These are phyloP conservation scores for Syzygium aromaticum DNA, from an alignment of 345 rosid genomes.

Conservation along the genomic window DNA sequence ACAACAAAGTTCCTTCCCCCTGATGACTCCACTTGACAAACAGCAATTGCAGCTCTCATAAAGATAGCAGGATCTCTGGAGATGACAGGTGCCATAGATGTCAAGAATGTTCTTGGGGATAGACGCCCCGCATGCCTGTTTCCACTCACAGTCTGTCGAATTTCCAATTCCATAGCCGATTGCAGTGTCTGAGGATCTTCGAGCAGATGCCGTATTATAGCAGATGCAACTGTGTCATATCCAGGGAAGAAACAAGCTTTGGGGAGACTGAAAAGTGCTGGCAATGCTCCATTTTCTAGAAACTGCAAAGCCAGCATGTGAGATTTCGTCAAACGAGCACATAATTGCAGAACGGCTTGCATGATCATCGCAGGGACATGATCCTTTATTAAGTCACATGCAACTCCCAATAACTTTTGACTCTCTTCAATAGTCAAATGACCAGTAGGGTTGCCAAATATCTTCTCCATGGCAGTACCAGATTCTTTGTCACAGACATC, in stretches of 20 bases:
- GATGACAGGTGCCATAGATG: constrained; percentile 84
- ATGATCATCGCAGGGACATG: constrained; percentile 80
- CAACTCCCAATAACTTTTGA: constrained; percentile 51
- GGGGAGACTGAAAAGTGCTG: constrained; percentile 75
- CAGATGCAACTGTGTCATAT: constrained; percentile 84
- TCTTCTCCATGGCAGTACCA: constrained; percentile 35
- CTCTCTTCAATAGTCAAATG: constrained; percentile 70
- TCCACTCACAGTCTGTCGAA: constrained; percentile 68
- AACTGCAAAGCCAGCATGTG: constrained; percentile 71
- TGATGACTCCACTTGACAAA: constrained; percentile 85
- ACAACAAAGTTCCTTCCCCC: constrained; percentile 79
- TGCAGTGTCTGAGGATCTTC: constrained; percentile 98
- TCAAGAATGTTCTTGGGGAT: constrained; percentile 56
- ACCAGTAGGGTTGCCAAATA: constrained; percentile 79
- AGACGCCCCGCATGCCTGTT: constrained; percentile 68
- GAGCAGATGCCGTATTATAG: constrained; percentile 78
- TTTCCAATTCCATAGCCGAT: constrained; percentile 95
- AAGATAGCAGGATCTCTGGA: constrained; percentile 85
- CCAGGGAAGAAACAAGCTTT: constrained; percentile 82
- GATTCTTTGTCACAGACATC: constrained; percentile 46
- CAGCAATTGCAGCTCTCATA: constrained; percentile 74
- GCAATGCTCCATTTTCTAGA: constrained; percentile 79
- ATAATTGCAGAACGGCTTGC: constrained; percentile 95
- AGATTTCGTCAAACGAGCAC: constrained; percentile 88
- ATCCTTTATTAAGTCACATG: constrained; percentile 69